Evolutionary conservation across 148 eudicot genomes (phyloP).

Genomic region (Fallopia convolvulus): DNA sequence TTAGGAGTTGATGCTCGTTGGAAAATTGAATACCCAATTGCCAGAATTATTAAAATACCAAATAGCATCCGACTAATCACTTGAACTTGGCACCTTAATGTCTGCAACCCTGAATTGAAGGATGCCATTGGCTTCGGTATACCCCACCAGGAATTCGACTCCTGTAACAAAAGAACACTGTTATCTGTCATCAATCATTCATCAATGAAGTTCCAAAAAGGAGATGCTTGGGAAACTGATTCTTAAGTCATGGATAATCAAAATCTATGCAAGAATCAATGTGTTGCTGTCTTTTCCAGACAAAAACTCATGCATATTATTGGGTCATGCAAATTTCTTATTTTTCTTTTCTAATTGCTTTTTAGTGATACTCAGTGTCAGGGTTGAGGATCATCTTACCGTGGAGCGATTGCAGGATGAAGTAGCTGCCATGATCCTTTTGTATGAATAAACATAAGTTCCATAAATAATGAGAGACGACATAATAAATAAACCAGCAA

Average conservation of each 20-base stretch:
- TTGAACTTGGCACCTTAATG: slow-evolving; percentile 58
- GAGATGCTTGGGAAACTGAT: too few species aligned
- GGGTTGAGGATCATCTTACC: slow-evolving; percentile 29
- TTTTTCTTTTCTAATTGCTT: neutral
- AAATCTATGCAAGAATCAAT: too few species aligned
- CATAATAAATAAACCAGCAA: slow-evolving; percentile 75
- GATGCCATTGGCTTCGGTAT: slow-evolving; percentile 63
- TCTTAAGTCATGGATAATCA: too few species aligned
- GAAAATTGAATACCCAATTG: slow-evolving; percentile 42
- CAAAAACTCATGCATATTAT: too few species aligned
- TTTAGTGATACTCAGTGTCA: neutral
- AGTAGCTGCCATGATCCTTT: slow-evolving; percentile 68
- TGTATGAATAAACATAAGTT: slow-evolving; percentile 58
- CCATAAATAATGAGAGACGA: slow-evolving; percentile 55
- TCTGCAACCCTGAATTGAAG: slow-evolving; percentile 47
- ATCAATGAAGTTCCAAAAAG: neutral
- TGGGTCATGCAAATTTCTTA: too few species aligned
- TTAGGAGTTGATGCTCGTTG: slow-evolving; percentile 52
- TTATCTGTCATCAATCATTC: neutral
- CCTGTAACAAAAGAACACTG: slow-evolving; percentile 30
- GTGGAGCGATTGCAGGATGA: slow-evolving; percentile 47
- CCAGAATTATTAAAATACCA: slow-evolving; percentile 47
- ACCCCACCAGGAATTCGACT: slow-evolving; percentile 75
- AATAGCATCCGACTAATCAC: slow-evolving; percentile 62
- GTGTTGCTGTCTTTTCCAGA: too few species aligned